These are phyloP conservation scores for Mortierella sp. DNA, from an alignment of 371 early-diverging fungal genomes.

Conservation along the genomic window DNA sequence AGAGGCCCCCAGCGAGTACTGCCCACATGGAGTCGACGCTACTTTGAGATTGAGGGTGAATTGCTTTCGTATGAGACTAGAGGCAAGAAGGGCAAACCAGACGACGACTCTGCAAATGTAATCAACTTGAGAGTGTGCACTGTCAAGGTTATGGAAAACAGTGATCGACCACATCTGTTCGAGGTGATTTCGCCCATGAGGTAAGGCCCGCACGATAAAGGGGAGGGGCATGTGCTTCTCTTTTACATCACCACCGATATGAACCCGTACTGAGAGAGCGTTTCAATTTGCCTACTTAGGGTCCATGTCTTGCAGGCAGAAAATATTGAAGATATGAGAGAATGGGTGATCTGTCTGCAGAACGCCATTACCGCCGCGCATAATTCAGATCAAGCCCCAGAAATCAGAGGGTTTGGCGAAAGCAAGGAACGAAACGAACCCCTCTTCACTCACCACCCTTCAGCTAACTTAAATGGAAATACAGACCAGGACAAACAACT, in stretches of 20 bases:
- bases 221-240: too few species aligned
- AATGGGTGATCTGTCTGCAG: constrained; percentile 84
- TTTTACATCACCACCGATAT: too few species aligned
- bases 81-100: constrained; percentile 54
- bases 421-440: constrained; percentile 33
- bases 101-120: constrained; percentile 53
- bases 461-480: constrained; percentile 50
- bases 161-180: constrained; percentile 87
- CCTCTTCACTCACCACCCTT: constrained; percentile 30
- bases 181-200: constrained; percentile 85
- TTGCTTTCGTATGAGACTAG: constrained; percentile 64
- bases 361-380: constrained; percentile 76
- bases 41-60: constrained; percentile 76
- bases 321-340: constrained; percentile 76
- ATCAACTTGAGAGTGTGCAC: constrained; percentile 83
- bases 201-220: constrained; percentile 58
- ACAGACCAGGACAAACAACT: constrained; percentile 42
- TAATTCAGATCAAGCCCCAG: constrained; percentile 61
- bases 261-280: constrained; percentile 7
- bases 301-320: constrained; percentile 86
- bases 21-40: constrained; percentile 80
- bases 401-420: constrained; percentile 48
- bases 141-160: constrained; percentile 72
- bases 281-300: constrained; percentile 29
- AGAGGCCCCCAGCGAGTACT: constrained; percentile 74